Evolutionary conservation across 2,329 filamentous ascomycete species (phyloP).

Genomic region (Fusarium sp.): DNA sequence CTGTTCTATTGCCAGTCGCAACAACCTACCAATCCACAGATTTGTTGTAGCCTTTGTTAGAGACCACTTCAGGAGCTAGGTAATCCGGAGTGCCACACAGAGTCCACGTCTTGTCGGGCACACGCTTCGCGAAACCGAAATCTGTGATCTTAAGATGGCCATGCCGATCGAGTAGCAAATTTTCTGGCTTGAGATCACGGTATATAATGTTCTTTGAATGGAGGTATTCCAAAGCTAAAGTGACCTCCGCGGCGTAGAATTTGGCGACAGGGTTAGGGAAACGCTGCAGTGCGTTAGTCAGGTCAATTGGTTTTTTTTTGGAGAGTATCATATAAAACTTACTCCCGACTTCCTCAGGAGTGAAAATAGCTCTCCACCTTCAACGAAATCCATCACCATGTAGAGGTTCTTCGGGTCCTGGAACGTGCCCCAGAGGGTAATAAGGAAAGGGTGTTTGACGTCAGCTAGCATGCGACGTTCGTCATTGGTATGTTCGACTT

Average conservation of each 20-base stretch:
- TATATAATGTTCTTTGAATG: slow-evolving; percentile 98
- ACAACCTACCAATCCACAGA: slow-evolving; percentile 93
- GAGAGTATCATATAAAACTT: slow-evolving; percentile 47
- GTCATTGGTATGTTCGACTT: slow-evolving; percentile 99
- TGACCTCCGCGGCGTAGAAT: slow-evolving; percentile 98
- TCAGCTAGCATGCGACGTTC: slow-evolving; percentile 95
- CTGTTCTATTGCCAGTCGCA: background rate
- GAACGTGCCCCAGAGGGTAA: slow-evolving; percentile 98
- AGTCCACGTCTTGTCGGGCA: slow-evolving; percentile 99
- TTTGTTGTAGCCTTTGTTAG: slow-evolving; percentile 99
- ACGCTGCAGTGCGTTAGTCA: slow-evolving; percentile 64
- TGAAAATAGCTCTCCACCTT: slow-evolving; percentile 97
- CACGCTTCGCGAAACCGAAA: slow-evolving; percentile 98
- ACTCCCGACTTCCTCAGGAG: slow-evolving; percentile 91
- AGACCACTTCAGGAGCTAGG: slow-evolving; percentile 96
- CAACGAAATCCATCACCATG: slow-evolving; percentile 99
- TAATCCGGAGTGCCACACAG: slow-evolving; percentile 98
- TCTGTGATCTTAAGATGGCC: slow-evolving; percentile 97
- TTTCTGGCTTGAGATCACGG: slow-evolving; percentile 95
- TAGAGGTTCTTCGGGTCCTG: slow-evolving; percentile 95
- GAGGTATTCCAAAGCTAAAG: slow-evolving; percentile 92
- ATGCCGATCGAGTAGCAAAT: slow-evolving; percentile 88
- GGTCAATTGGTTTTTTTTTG: background rate
- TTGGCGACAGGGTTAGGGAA: slow-evolving; percentile 99
- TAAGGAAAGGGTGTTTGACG: slow-evolving; percentile 97